phyloP scores from a whole-genome alignment of 768 basidiomycete species.

The Suillus decipiens region DNA sequence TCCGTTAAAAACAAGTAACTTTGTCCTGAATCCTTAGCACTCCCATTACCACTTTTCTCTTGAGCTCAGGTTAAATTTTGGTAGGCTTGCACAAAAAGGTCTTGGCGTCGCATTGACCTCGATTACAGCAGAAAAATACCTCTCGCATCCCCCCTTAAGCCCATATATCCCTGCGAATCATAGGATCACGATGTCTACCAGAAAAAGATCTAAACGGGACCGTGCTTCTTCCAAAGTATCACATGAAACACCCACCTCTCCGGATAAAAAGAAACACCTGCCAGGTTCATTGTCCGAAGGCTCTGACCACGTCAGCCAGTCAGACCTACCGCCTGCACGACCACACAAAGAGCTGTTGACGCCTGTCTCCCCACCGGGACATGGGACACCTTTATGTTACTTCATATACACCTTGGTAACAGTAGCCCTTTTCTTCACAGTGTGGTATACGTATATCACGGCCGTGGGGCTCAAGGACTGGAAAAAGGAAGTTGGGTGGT shows the following conservation, averaged over 20 bases:
- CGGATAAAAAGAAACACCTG: background rate
- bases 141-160: background rate
- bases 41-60: background rate
- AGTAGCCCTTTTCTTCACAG: slow-evolving; percentile 42
- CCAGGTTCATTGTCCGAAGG: background rate
- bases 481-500: slow-evolving; percentile 60
- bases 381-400: slow-evolving; percentile 22
- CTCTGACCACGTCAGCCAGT: background rate
- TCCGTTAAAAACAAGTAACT: background rate
- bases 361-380: slow-evolving; percentile 10
- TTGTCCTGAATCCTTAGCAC: too few species aligned
- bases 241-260: background rate
- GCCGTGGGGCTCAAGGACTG: slow-evolving; percentile 46
- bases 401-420: slow-evolving; percentile 53
- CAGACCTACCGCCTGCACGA: slow-evolving; percentile 7
- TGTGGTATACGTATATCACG: slow-evolving; percentile 54
- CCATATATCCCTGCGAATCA: slow-evolving; percentile 4
- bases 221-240: background rate
- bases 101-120: background rate
- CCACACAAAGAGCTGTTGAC: background rate
- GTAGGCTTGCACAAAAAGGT: background rate
- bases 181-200: background rate
- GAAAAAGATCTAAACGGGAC: slow-evolving; percentile 3
- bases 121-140: background rate
- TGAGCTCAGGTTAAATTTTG: background rate